Evolutionary conservation across 192 early-diverging fungal genomes (phyloP).

Genomic region (Coemansia sp.): DNA sequence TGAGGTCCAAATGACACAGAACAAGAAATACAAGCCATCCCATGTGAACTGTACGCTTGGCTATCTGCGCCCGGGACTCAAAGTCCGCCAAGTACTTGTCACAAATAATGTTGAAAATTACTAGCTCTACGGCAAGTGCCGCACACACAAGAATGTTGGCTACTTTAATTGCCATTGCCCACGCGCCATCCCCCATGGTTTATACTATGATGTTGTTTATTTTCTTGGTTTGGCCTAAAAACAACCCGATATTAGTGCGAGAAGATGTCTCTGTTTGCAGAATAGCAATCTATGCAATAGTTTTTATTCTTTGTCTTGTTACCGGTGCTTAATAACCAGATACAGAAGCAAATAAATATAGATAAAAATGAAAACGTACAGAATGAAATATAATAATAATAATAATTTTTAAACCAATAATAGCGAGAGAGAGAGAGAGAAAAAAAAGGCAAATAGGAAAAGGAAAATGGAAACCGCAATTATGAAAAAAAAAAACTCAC

Average conservation of each 20-base stretch:
- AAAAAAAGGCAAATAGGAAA: not conserved
- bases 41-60: slow-evolving; percentile 3
- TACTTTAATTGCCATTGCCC: not conserved
- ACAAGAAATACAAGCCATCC: not conserved
- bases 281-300: too few species aligned
- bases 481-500: not conserved
- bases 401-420: not conserved
- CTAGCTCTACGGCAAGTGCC: not conserved
- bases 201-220: not conserved
- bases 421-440: not conserved
- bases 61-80: slow-evolving; percentile 5
- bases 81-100: slow-evolving; percentile 2
- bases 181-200: not conserved
- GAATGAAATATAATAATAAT: too few species aligned
- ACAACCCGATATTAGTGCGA: too few species aligned
- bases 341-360: too few species aligned
- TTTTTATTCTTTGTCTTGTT: too few species aligned
- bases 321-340: too few species aligned
- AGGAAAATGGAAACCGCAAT: not conserved
- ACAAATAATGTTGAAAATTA: not conserved
- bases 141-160: not conserved
- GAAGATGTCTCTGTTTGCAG: too few species aligned
- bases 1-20: not conserved
- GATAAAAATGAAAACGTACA: too few species aligned
- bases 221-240: not conserved